phyloP scores from a whole-genome alignment of 257 asterid genomes.

The Solanum pennellii region DNA sequence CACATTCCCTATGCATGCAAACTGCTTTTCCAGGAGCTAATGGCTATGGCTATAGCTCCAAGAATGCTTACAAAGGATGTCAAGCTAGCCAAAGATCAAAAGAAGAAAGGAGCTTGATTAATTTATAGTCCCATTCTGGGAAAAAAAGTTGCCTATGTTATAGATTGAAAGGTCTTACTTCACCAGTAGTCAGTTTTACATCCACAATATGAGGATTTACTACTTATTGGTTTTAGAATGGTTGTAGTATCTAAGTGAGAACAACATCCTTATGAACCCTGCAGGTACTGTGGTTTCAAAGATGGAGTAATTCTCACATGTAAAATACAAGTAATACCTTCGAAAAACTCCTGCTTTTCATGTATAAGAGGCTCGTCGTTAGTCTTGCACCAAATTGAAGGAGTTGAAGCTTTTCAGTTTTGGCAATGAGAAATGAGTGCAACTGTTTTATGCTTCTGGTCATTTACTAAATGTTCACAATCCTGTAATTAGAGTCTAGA shows the following conservation, averaged over 20 bases:
- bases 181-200: background rate
- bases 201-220: background rate
- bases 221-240: background rate
- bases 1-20: slow-evolving; percentile 93
- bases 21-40: slow-evolving; percentile 87
- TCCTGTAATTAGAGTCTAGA: background rate
- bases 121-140: background rate
- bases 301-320: background rate
- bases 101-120: slow-evolving; percentile 41
- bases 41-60: slow-evolving; percentile 98
- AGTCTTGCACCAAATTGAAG: background rate
- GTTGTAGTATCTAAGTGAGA: background rate
- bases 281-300: background rate
- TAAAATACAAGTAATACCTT: background rate
- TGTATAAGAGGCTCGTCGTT: background rate
- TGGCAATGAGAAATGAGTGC: background rate
- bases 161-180: background rate
- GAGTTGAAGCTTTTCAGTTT: background rate
- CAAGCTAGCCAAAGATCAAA: slow-evolving; percentile 42
- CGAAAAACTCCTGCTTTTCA: background rate
- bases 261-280: background rate
- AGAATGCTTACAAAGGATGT: slow-evolving; percentile 89
- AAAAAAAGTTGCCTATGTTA: background rate
- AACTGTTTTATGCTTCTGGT: background rate
- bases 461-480: background rate